These are phyloP conservation scores for Penicillium steckii DNA, from an alignment of 495 filamentous ascomycete species.

Conservation along the genomic window DNA sequence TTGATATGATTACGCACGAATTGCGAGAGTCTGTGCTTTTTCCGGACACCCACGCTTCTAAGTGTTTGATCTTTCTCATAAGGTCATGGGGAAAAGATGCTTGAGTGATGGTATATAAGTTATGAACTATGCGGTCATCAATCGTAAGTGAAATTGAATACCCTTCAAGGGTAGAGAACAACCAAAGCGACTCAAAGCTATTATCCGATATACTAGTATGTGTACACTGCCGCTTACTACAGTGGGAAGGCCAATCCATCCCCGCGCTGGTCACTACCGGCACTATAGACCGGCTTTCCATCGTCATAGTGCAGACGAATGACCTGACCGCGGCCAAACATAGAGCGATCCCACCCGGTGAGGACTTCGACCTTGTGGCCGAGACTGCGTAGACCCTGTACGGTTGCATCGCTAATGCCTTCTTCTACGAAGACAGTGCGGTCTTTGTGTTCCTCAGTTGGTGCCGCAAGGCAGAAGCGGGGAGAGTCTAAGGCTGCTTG, in stretches of 20 bases:
- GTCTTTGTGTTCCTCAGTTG: slow-evolving; percentile 48
- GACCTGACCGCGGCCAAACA: slow-evolving; percentile 91
- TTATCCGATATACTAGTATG: not conserved
- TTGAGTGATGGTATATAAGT: not conserved
- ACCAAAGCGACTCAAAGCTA: no score
- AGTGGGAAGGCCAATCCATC: slow-evolving; percentile 79
- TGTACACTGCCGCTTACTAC: slow-evolving; percentile 16
- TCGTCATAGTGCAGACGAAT: slow-evolving; percentile 76
- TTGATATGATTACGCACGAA: not conserved
- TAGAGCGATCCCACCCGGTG: slow-evolving; percentile 60
- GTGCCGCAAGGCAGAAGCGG: slow-evolving; percentile 77
- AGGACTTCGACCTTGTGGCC: slow-evolving; percentile 76
- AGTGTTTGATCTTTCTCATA: not conserved
- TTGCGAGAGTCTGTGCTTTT: not conserved
- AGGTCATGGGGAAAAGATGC: not conserved
- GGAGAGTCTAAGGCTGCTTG: slow-evolving; percentile 92
- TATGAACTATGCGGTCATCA: not conserved
- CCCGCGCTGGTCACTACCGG: slow-evolving; percentile 83
- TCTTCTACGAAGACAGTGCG: slow-evolving; percentile 78
- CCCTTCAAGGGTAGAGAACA: not conserved
- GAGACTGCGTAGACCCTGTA: slow-evolving; percentile 61
- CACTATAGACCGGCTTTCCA: slow-evolving; percentile 70
- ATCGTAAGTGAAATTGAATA: not conserved
- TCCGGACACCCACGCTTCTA: not conserved
- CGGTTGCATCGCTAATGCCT: slow-evolving; percentile 66